Conservation (phyloP, 2,329 filamentous ascomycete species). For the Pseudocercospora macadamiae region DNA sequence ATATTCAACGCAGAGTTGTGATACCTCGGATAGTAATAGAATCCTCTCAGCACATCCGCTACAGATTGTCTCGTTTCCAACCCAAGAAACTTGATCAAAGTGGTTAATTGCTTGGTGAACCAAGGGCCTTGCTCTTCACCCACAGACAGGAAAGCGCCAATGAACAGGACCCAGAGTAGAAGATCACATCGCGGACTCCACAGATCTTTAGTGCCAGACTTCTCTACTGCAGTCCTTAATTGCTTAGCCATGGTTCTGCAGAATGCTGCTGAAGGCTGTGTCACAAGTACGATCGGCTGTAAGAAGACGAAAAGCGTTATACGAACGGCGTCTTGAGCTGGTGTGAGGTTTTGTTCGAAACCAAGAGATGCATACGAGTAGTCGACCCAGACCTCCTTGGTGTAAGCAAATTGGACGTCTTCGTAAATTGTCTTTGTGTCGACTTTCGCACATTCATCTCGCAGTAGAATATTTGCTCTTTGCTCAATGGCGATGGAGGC, state of each 20-base stretch:
- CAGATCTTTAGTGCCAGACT: too few species aligned
- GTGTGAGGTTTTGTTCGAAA: background rate
- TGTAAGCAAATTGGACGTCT: constrained; percentile 1
- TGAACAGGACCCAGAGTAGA: constrained; percentile 4
- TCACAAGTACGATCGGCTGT: constrained; percentile 3
- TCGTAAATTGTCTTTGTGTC: background rate
- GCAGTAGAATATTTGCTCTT: background rate
- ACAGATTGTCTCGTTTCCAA: background rate
- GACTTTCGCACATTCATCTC: background rate
- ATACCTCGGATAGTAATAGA: constrained; percentile 2
- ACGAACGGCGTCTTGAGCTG: constrained; percentile 1
- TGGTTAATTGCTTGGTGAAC: background rate
- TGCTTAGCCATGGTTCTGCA: constrained; percentile 3
- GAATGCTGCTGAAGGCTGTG: background rate
- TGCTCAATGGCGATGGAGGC: background rate
- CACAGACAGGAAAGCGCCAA: background rate
- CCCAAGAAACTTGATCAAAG: constrained; percentile 1
- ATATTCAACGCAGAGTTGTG: background rate
- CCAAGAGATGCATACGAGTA: background rate
- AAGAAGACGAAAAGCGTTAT: background rate
- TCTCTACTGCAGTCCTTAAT: background rate
- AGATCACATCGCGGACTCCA: background rate
- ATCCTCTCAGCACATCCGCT: background rate
- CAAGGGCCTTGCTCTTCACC: constrained; percentile 2
- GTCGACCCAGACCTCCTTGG: constrained; percentile 1